Percentiles rank a stretch among this genome's conserved stretches.
Evolutionary conservation across 495 filamentous ascomycete species (phyloP).

Genomic region (Penicillium egyptiacum): DNA sequence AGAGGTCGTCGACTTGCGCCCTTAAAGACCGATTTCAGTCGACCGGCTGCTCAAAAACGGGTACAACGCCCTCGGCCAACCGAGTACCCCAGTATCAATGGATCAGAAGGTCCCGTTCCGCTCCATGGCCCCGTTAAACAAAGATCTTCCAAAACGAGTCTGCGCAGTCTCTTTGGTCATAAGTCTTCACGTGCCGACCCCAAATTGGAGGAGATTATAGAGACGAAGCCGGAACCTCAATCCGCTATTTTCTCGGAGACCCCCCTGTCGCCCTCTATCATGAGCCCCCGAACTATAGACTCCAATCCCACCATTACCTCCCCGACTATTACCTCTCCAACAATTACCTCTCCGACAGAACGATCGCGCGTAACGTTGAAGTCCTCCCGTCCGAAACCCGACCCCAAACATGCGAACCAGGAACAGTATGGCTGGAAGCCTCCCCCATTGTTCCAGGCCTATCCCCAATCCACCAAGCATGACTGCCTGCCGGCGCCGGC

Average conservation of each 20-base stretch:
- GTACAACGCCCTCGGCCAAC: slow-evolving; percentile 42
- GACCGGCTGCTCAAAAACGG: slow-evolving; percentile 29
- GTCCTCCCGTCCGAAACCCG: slow-evolving; percentile 25
- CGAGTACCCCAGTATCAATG: slow-evolving; percentile 35
- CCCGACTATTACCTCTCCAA: slow-evolving; percentile 34
- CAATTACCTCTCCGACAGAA: slow-evolving; percentile 32
- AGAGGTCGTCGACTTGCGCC: slow-evolving; percentile 41
- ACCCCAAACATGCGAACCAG: slow-evolving; percentile 21
- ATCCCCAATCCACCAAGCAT: slow-evolving; percentile 74
- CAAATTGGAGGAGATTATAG: slow-evolving; percentile 40
- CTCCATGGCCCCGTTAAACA: slow-evolving; percentile 38
- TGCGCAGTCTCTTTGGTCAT: slow-evolving; percentile 43
- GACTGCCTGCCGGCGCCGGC: slow-evolving; percentile 49
- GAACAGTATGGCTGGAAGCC: slow-evolving; percentile 62
- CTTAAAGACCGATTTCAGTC: slow-evolving; percentile 44
- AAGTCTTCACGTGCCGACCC: slow-evolving; percentile 34
- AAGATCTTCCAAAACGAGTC: slow-evolving; percentile 41
- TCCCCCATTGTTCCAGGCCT: slow-evolving; percentile 87
- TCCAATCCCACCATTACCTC: slow-evolving; percentile 35
- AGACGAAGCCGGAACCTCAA: slow-evolving; percentile 24
- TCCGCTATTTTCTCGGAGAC: slow-evolving; percentile 14
- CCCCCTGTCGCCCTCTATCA: slow-evolving; percentile 29
- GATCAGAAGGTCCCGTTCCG: slow-evolving; percentile 34
- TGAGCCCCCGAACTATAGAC: slow-evolving; percentile 30
- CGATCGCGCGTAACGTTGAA: slow-evolving; percentile 26